A percentile compares a stretch with the other conserved stretches of the same genome.
Conservation (phyloP, 2,329 filamentous ascomycete species). For the Cercospora sesami region DNA sequence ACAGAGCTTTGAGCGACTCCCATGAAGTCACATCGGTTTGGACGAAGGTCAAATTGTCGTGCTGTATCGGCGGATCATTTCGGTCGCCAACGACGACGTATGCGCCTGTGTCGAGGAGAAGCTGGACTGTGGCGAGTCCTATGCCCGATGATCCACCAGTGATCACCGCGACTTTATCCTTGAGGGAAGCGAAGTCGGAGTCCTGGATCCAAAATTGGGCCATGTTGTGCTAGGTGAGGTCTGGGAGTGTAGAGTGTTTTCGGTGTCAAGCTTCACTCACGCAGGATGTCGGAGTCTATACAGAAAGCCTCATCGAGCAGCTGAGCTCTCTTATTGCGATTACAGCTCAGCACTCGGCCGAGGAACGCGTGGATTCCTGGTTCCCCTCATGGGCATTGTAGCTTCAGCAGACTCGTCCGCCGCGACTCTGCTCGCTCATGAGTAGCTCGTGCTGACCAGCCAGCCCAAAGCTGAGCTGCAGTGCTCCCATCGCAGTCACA, state of each 20-base stretch:
- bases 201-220: constrained; percentile 32
- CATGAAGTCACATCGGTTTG: constrained; percentile 54
- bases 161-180: constrained; percentile 30
- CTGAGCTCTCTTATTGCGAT: background rate
- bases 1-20: constrained; percentile 53
- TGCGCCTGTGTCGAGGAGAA: constrained; percentile 56
- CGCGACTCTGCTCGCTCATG: constrained; percentile 1
- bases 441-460: background rate
- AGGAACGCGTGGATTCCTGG: constrained; percentile 1
- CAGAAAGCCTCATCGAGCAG: background rate
- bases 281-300: background rate
- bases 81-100: constrained; percentile 58
- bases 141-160: constrained; percentile 62
- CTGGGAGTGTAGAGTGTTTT: background rate
- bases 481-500: background rate
- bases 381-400: background rate
- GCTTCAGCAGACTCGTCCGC: background rate
- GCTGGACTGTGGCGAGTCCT: constrained; percentile 56
- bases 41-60: constrained; percentile 43
- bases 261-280: background rate
- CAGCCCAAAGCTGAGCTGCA: background rate
- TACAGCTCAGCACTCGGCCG: background rate
- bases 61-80: constrained; percentile 42
- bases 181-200: constrained; percentile 27
- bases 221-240: constrained; percentile 22